These are phyloP conservation scores for Suillus sp. DNA, from an alignment of 768 basidiomycete species.

Conservation along the genomic window DNA sequence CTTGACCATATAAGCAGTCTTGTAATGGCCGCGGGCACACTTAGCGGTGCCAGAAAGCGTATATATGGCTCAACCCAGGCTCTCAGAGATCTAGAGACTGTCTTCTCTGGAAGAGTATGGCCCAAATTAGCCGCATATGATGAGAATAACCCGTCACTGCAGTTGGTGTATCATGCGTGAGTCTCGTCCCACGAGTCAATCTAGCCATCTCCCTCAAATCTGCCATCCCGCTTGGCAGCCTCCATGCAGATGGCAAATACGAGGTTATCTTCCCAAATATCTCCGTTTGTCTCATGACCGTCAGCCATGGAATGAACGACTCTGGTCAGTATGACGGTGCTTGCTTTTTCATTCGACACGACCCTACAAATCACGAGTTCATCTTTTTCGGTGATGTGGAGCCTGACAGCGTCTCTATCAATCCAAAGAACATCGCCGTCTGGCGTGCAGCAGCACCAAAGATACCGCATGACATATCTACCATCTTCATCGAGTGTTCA, in stretches of 20 bases:
- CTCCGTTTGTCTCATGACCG: conserved; percentile 65
- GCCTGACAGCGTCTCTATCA: conserved; percentile 70
- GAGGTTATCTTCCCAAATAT: conserved; percentile 52
- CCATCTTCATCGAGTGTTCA: conserved; percentile 96
- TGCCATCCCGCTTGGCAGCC: conserved; percentile 29
- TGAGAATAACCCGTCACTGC: conserved; percentile 57
- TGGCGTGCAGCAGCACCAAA: conserved; percentile 84
- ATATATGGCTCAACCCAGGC: conserved; percentile 63
- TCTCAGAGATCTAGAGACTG: conserved; percentile 65
- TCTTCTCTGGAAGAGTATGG: conserved; percentile 84
- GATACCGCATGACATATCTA: conserved; percentile 65
- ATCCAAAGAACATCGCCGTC: conserved; percentile 64
- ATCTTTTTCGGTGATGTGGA: conserved; percentile 96
- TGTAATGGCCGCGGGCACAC: conserved; percentile 80
- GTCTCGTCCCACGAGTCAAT: conserved; percentile 30
- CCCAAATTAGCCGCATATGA: conserved; percentile 81
- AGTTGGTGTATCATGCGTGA: conserved; percentile 66
- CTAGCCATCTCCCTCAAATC: conserved; percentile 15
- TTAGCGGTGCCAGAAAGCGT: conserved; percentile 60
- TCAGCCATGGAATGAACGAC: conserved; percentile 69
- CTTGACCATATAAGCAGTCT: conserved; percentile 87
- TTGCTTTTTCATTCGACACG: conserved; percentile 83
- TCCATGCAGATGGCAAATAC: conserved; percentile 57
- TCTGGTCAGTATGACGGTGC: conserved; percentile 68
- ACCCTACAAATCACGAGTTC: conserved; percentile 65